Base-by-base conservation (phyloP, 345 rosid species). In the Murraya koenigii region DNA sequence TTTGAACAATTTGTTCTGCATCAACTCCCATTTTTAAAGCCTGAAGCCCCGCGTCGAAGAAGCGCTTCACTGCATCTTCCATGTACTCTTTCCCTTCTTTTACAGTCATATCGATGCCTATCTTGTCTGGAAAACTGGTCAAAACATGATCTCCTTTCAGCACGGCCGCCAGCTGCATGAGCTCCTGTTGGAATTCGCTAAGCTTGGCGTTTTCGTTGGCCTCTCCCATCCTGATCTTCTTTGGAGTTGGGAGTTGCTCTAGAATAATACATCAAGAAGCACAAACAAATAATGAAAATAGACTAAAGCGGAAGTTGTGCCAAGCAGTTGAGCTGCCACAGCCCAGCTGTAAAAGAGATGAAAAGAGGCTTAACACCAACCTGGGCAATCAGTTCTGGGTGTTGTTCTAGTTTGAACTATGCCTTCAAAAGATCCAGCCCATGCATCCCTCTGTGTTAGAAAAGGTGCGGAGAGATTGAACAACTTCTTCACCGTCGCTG, bases 331-430 rank as follows among this genome's bases (percentile, higher is more conserved):
- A 41, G 15, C 15, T 41, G 4, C 15, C 0, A 13, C 17, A 44
- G 17, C 15, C 17, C 49, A 44, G 49, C 49, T 13, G 17, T 44
- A 13, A 44, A 44, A 44, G 49, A 44, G 49, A 44, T 0, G 4
- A 44, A 44, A 5, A 52, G 56, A 4, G 17, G 56, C 20, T 17
- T 52, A 52, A 17, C 22, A 69, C 7, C 3, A 13, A 90, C 97
- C 91, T 66, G 97, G 98, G 77, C 94, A 92, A 81, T 95, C 99
- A 7, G 93, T 90, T 89, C 97, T 79, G 71, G 98, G 97, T 62
- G 83, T 77, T 2, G 89, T 84, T 7, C 90, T 79, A 2, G 75
- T 85, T 66, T 82, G 88, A 30, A 95, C 80, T 75, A 93, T 85
- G 79, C 81, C 75, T 61, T 95, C 98, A 39, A 95, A 95, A 19